Base-by-base conservation (phyloP, 805 yeast genomes). In the Metschnikowia peoriensis region DNA sequence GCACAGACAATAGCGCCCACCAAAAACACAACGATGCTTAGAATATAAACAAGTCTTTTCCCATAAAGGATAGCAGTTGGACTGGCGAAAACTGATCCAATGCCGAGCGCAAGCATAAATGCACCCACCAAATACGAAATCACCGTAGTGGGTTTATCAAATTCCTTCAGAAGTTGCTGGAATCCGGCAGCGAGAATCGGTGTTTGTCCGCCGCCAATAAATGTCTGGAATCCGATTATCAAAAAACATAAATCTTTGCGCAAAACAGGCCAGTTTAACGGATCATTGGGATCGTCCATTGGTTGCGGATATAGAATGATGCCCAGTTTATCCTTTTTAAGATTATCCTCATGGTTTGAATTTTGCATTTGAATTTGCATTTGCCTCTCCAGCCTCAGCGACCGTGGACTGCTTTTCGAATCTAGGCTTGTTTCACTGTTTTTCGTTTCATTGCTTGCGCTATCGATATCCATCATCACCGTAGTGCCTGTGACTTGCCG, bases 261-360 rank as follows among this genome's bases (percentile, higher is more conserved):
- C 82, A 84, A 80, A 7, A 74, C 59, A 1, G 87, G 85, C 88
- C 88, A 82, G 59, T 83, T 84, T 40, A 83, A 69, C 2, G 88
- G 88, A 56, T 83, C 88, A 59, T 84, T 82, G 5, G 85, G 84
- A 55, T 78, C 71, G 57, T 82, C 80, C 38, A 79, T 81, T 6
- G 88, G 88, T 62, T 83, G 88, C 0, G 88, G 88, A 50, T 73
- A 67, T 37, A 84, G 66, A 35, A 83, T 74, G 22, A 83, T 66
- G 1, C 87, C 87, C 4, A 65, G 62, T 7, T 69, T 63, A 6
- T 80, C 76, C 42, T 71, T 75, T 52, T 83, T 82, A 45, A 81
- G 63, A 0, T 71, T 49, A 22, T 22, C 22, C 22, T 22, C 4
- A 4, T 22, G 4, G 22, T 22, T 22, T 22, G 22, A 4, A 22